Conservation (phyloP, 2,329 filamentous ascomycete species). For the Neonectria hederae region DNA sequence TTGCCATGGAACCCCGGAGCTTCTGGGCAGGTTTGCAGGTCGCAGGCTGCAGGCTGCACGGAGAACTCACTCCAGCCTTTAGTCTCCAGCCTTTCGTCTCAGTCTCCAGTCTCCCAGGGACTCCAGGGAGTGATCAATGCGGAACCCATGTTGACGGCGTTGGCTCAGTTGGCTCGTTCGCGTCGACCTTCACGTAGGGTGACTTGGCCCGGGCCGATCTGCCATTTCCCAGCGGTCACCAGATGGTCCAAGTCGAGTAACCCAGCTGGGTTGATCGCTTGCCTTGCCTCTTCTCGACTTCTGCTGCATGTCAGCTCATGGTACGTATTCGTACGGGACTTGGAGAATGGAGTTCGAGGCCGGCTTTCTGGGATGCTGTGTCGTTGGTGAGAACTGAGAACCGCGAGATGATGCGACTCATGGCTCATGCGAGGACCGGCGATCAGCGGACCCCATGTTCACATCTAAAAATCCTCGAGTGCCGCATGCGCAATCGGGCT, state of each 20-base stretch:
- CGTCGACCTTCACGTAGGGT: background rate
- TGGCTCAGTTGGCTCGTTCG: too few species aligned
- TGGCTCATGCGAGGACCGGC: slow-evolving; percentile 11
- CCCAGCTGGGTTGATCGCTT: slow-evolving; percentile 1
- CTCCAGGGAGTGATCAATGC: background rate
- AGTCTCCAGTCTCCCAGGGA: background rate
- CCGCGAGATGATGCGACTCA: background rate
- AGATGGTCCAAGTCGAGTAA: background rate
- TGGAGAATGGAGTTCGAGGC: background rate
- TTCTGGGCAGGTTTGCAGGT: background rate
- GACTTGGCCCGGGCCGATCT: background rate
- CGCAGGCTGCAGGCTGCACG: background rate
- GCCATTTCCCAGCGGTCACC: background rate
- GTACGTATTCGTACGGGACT: background rate
- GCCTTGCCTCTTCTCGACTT: background rate
- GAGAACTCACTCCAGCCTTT: too few species aligned
- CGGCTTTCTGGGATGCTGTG: slow-evolving; percentile 11
- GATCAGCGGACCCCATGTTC: slow-evolving; percentile 8
- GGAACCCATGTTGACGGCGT: background rate
- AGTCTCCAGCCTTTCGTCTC: too few species aligned
- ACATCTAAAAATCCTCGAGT: slow-evolving; percentile 4
- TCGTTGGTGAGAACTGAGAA: slow-evolving; percentile 7
- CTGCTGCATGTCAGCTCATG: slow-evolving; percentile 20
- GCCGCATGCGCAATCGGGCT: slow-evolving; percentile 16
- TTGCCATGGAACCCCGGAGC: slow-evolving; percentile 5